Base-by-base conservation (phyloP, 176 grass and related monocot genomes). In the Pontederia paniculata region DNA sequence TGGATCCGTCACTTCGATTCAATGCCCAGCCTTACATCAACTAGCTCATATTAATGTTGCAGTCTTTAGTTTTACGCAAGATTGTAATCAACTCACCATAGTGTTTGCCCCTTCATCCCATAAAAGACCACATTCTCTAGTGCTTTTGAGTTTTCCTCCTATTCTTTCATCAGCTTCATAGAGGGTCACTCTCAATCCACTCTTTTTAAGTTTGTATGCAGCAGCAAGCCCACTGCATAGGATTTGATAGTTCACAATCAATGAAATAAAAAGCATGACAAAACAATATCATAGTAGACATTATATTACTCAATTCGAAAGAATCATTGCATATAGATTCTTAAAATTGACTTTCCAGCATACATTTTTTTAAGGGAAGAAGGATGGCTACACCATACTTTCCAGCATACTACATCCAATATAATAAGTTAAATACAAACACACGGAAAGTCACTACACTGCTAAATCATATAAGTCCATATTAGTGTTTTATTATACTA, bases 31-130 rank as follows among this genome's bases (percentile, higher is more conserved):
- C 47, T 10, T 63, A 21, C 4, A 14, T 23, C 12, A 12, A 22
- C 31, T 18, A 42, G 9, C 19, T 45, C 2, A 4, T 20, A 18
- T 21, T 46, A 21, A 8, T 63, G 11, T 9, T 17, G 17, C 22
- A 63, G 8, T 22, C 7, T 12, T 48, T 14, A 23, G 17, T 17
- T 23, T n/a, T 22, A 16, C 17, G 47, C 3, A 44, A n/a, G 14
- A 60, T 60, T 20, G 60, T 23, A 52, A 63, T 25, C 14, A 50
- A 44, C 74, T 84, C 73, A 98, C 93, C 93, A 98, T 91, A 44
- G 86, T 98, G 72, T 98, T 98, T 53, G 93, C 86, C 48, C 93
- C 93, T 84, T 98, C 93, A 70, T 98, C 93, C 86, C 93, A 98
- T 65, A 98, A 62, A 69, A 82, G 83, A 13, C 93, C 93, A 62